These are phyloP conservation scores for Glonium stellatum DNA, from an alignment of 495 filamentous ascomycete species.

Conservation along the genomic window DNA sequence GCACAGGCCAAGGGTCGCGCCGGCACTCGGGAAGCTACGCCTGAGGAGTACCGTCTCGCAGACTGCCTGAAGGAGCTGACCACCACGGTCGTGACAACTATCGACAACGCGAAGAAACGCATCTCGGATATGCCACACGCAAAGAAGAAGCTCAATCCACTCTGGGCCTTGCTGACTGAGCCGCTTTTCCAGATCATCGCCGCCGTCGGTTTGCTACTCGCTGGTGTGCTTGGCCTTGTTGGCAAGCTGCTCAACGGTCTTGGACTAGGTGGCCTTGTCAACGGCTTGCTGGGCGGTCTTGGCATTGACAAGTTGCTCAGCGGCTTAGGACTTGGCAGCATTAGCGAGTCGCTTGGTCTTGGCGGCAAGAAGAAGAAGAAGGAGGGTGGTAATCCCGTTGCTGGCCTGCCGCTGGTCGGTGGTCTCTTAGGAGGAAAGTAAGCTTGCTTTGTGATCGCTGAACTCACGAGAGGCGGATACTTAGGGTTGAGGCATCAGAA, in stretches of 20 bases:
- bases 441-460: background rate
- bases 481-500: background rate
- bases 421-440: conserved; percentile 35
- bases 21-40: conserved; percentile 70
- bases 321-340: conserved; percentile 60
- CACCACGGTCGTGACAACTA: conserved; percentile 59
- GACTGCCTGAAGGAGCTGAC: conserved; percentile 73
- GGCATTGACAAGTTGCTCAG: conserved; percentile 72
- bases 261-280: conserved; percentile 75
- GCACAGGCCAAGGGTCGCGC: conserved; percentile 81
- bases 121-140: conserved; percentile 87
- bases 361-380: conserved; percentile 41
- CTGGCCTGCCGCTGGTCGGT: conserved; percentile 35
- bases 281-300: conserved; percentile 70
- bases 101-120: conserved; percentile 78
- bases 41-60: conserved; percentile 80
- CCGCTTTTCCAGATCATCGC: conserved; percentile 91
- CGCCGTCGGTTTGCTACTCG: conserved; percentile 76
- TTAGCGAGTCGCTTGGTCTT: conserved; percentile 50
- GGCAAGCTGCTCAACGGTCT: conserved; percentile 73
- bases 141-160: conserved; percentile 86
- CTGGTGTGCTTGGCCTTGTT: conserved; percentile 75
- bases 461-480: background rate
- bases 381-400: conserved; percentile 22
- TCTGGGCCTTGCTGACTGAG: conserved; percentile 75